Evolutionary conservation across 768 basidiomycete genomes (phyloP), one percentile per base, ranked within the genome.

Genomic region (Mycena metata): DNA sequence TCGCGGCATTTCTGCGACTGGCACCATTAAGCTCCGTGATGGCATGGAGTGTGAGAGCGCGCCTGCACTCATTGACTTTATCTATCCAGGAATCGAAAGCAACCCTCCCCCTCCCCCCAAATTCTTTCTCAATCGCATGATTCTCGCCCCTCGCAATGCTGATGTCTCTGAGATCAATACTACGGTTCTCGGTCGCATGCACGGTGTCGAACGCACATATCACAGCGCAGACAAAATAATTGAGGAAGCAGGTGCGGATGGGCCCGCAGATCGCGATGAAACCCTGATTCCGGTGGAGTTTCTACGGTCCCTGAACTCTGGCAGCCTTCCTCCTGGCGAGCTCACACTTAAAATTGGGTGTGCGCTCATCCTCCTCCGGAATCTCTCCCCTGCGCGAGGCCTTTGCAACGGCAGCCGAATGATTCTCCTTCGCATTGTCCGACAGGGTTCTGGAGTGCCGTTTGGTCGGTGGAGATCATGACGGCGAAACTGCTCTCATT

Each of bases 361-460:
- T n/a, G 76, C 82, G 7, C 50, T 87, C 0, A 86, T 87, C 65
- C 69, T 87, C 0, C 72, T 88, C 0, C 57, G 82, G 0, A 87
- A 88, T 69, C 71, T 88, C 19, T 72, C 76, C 52, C 80, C 83
- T 6, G 15, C 59, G 0, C 46, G 74, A 26, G 82, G 83, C 0
- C 70, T 84, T 0, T 84, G 79, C 66, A 83, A 84, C 79, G 84
- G 83, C 1, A 80, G 81, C 0, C 26, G 77, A 0, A 52, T 76
- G 47, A 71, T 79, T 45, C 35, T 86, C 7, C 62, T 35, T 6
- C 64, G 71, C 0, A 76, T 76, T n/a, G 52, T 56, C 59, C 1
- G 42, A 66, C n/a, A 70, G 78, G 30, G 82, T 85, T 15, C 51
- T 87, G 0, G 79, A 85, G 71, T 71, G 73, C 39, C 50, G 62